Evolutionary conservation across 176 grass and related monocot genomes (phyloP).

Genomic region (Stipa capillata): DNA sequence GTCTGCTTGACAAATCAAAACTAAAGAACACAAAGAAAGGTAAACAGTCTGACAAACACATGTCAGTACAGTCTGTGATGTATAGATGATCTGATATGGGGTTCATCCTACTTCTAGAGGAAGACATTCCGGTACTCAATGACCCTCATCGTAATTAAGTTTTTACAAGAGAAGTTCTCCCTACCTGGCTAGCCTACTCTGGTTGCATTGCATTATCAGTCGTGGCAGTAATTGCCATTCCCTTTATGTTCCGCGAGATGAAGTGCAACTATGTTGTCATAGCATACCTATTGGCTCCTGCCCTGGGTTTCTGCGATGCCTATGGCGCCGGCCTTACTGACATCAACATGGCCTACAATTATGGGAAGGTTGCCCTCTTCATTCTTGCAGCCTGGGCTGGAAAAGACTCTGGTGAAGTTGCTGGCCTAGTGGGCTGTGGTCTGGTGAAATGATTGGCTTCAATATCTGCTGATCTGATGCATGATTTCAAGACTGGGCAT

Average conservation of each 20-base stretch:
- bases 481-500: constrained; percentile 94
- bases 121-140: constrained; percentile 36
- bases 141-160: constrained; percentile 62
- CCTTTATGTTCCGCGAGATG: constrained; percentile 82
- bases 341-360: constrained; percentile 98
- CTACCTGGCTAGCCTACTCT: constrained; percentile 57
- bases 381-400: constrained; percentile 83
- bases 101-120: constrained; percentile 40
- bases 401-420: constrained; percentile 78
- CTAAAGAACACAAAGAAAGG: constrained; percentile 65
- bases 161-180: constrained; percentile 58
- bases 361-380: constrained; percentile 86
- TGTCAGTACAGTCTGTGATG: not conserved
- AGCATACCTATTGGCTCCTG: constrained; percentile 77
- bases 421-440: constrained; percentile 80
- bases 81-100: constrained; percentile 5
- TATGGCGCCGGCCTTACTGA: constrained; percentile 93
- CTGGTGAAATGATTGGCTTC: constrained; percentile 88
- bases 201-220: constrained; percentile 52
- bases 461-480: constrained; percentile 92
- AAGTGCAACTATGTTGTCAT: constrained; percentile 94
- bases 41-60: constrained; percentile 16
- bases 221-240: constrained; percentile 48
- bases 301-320: constrained; percentile 94
- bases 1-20: constrained; percentile 42